Percentiles rank a stretch among this genome's conserved stretches.
These are phyloP conservation scores for Fusarium longipes DNA, from an alignment of 2,329 filamentous ascomycete species.

Conservation along the genomic window DNA sequence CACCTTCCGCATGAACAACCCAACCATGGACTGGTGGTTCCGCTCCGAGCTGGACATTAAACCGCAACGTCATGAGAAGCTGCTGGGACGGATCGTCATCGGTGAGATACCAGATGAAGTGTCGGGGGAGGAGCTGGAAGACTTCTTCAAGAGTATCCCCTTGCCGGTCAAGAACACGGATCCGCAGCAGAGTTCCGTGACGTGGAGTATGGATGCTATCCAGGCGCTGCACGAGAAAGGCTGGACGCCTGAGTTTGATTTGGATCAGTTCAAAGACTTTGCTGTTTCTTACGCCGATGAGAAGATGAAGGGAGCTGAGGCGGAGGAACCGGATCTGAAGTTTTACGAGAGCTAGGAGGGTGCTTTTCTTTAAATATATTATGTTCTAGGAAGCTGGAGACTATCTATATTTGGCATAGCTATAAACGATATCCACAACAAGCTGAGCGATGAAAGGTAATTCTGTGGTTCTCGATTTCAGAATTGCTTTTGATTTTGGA, in stretches of 20 bases:
- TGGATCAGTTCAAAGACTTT: conserved; percentile 44
- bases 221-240: conserved; percentile 40
- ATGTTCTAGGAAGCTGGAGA: neutral
- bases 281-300: conserved; percentile 48
- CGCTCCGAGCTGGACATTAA: conserved; percentile 32
- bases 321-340: conserved; percentile 28
- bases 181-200: conserved; percentile 52
- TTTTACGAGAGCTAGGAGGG: neutral
- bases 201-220: conserved; percentile 48
- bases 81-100: conserved; percentile 46
- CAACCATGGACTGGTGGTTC: conserved; percentile 50
- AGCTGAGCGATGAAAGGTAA: neutral
- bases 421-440: neutral
- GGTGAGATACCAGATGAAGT: conserved; percentile 38
- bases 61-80: conserved; percentile 36
- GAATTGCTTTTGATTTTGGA: neutral
- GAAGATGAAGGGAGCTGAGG: conserved; percentile 34
- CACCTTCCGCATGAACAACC: conserved; percentile 49
- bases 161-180: conserved; percentile 48
- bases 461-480: neutral
- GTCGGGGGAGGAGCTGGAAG: conserved; percentile 34
- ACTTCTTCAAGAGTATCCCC: conserved; percentile 41
- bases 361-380: neutral
- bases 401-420: neutral
- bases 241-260: conserved; percentile 43